Base-by-base conservation (phyloP, 148 eudicot species). In the Diospyros lotus region DNA sequence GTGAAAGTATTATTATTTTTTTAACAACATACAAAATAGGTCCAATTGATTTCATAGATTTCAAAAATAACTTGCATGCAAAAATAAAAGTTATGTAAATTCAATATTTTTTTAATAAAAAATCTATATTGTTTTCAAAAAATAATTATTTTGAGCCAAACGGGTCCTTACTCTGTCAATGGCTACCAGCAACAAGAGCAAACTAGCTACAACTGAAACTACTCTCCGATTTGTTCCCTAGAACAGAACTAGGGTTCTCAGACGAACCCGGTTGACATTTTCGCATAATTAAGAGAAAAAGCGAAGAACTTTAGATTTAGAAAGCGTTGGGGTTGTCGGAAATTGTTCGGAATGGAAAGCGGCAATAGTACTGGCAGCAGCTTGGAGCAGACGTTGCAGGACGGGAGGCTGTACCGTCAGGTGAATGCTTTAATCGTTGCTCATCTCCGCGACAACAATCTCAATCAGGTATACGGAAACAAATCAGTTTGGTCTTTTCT, bases 401-500 rank as follows among this genome's bases (percentile, higher is more conserved):
- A 90, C 48, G 95, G 93, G 58, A 89, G 87, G 80, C 87, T 93
- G 43, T 85, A 69, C 70, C 89, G 97, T 53, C 83, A 87, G 76
- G 87, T 89, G 50, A 87, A 89, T 85, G 76, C 87, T 46, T 77
- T 90, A 5, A 84, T 93, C 56, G 93, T 90, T 53, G 91, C 97
- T 58, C 94, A 92, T 83, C 93, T 92, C 58, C 91, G 97, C 53
- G 89, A 89, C 75, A 87, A 86, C 72, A 88, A 90, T 86, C 88
- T 87, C 75, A 83, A 80, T 80, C 93, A 89, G 90, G 95, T 86
- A 78, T n/a, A 48, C 4, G 13, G 61, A 41, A 41, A 2, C 51
- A 54, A 71, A 3, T 9, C 42, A 40, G 6, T 44, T 52, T 28
- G 58, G 12, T 69, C 56, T 76, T 28, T 18, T 18, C 14, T 45